These are phyloP conservation scores for Lactifluus pinguis DNA, from an alignment of 768 basidiomycete species.

Conservation along the genomic window DNA sequence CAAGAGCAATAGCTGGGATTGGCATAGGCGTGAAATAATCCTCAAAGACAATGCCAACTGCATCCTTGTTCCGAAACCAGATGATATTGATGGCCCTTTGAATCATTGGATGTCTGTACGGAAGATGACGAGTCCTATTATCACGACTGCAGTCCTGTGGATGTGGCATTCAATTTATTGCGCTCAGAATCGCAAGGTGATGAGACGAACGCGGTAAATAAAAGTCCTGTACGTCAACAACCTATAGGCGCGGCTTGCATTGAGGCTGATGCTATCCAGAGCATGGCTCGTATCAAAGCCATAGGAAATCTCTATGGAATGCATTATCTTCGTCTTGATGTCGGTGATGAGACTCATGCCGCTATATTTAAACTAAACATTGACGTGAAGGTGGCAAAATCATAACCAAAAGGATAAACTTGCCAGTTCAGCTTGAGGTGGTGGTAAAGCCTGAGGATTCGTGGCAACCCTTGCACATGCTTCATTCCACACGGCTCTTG, in stretches of 20 bases:
- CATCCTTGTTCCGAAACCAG: background rate
- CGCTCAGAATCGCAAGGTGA: background rate
- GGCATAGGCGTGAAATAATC: background rate
- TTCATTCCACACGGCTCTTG: background rate
- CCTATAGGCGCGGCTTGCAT: background rate
- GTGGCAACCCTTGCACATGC: background rate
- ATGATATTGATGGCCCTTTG: slow-evolving; percentile 4
- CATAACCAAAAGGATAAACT: background rate
- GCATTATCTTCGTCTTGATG: background rate
- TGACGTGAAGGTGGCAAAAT: background rate
- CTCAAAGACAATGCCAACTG: background rate
- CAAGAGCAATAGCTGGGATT: background rate
- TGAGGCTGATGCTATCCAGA: background rate
- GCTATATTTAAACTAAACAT: background rate
- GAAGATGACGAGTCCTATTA: background rate
- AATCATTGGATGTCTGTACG: slow-evolving; percentile 5
- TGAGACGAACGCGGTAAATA: slow-evolving; percentile 3
- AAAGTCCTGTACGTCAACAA: background rate
- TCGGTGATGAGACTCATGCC: background rate
- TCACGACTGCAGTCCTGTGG: background rate
- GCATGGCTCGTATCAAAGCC: slow-evolving; percentile 4
- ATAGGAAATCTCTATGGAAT: background rate
- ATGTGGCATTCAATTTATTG: background rate
- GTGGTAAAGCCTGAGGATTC: background rate
- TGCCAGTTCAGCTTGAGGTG: background rate